Evolutionary conservation across 2,329 filamentous ascomycete genomes (phyloP).

Genomic region (Plenodomus tracheiphilus): DNA sequence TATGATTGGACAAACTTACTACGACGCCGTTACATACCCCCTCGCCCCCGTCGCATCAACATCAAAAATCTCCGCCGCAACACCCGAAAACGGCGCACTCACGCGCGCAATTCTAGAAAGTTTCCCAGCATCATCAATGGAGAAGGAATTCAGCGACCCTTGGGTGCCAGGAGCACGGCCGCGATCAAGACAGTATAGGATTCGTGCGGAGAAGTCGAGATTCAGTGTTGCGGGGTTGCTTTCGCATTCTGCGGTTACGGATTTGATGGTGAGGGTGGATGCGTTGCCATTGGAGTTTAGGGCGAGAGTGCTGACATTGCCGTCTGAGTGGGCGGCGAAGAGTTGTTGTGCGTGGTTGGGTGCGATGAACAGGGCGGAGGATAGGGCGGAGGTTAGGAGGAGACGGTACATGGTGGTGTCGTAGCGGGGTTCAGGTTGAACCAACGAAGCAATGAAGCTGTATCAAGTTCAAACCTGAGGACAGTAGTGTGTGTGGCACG

Average conservation of each 20-base stretch:
- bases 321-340: conserved; percentile 17
- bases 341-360: conserved; percentile 7
- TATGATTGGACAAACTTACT: too few species aligned
- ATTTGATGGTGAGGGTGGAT: conserved; percentile 11
- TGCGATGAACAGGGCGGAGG: background rate
- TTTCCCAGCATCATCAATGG: conserved; percentile 4
- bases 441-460: too few species aligned
- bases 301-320: conserved; percentile 13
- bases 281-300: conserved; percentile 1
- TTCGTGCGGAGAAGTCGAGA: conserved; percentile 9
- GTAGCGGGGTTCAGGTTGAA: background rate
- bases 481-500: too few species aligned
- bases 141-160: conserved; percentile 16
- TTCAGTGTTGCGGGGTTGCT: conserved; percentile 14
- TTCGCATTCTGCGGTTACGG: conserved; percentile 8
- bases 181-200: conserved; percentile 20
- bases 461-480: too few species aligned
- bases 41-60: background rate
- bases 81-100: conserved; percentile 16
- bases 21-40: conserved; percentile 13
- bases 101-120: conserved; percentile 10
- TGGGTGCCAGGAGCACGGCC: conserved; percentile 6
- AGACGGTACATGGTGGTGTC: background rate
- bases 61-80: conserved; percentile 11
- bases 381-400: background rate